phyloP scores from a whole-genome alignment of 495 filamentous ascomycete species.

The Penicillium steckii region DNA sequence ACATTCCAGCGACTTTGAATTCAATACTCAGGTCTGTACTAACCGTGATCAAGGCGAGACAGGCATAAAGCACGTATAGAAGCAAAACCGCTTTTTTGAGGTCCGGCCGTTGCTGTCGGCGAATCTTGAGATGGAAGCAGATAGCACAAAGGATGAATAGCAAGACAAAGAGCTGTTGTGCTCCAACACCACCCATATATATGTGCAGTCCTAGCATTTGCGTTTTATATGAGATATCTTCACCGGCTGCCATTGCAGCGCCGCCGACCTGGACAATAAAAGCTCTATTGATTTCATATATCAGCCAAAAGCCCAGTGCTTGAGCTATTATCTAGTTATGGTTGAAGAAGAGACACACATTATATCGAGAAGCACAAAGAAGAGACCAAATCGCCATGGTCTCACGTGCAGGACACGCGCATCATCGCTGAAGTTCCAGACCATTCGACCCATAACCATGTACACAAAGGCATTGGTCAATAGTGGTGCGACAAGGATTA shows the following conservation, averaged over 20 bases:
- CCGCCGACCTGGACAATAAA: slow-evolving; percentile 21
- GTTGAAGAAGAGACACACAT: slow-evolving; percentile 3
- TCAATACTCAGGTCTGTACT: slow-evolving; percentile 2
- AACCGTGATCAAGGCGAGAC: slow-evolving; percentile 42
- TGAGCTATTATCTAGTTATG: too few relatives aligned
- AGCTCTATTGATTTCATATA: slow-evolving; percentile 9
- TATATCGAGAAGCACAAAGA: slow-evolving; percentile 18
- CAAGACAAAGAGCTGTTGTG: slow-evolving; percentile 50
- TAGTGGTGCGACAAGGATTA: slow-evolving; percentile 25
- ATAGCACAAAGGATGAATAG: slow-evolving; percentile 42
- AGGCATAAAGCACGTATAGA: slow-evolving; percentile 42
- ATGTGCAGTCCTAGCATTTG: slow-evolving; percentile 41
- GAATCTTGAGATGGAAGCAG: slow-evolving; percentile 37
- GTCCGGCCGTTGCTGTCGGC: slow-evolving; percentile 1
- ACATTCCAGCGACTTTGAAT: too few relatives aligned
- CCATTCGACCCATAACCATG: slow-evolving; percentile 23
- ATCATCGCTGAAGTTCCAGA: slow-evolving; percentile 14
- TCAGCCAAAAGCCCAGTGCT: background rate
- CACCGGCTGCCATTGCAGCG: slow-evolving; percentile 6
- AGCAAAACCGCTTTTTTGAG: slow-evolving; percentile 21
- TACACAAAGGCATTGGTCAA: slow-evolving; percentile 23
- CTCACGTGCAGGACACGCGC: slow-evolving; percentile 4
- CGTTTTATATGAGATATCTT: slow-evolving; percentile 8
- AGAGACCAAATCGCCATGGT: slow-evolving; percentile 10
- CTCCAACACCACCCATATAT: slow-evolving; percentile 53